These are phyloP conservation scores for Candolleomyces eurysporus DNA, from an alignment of 768 basidiomycete genomes.

Conservation along the genomic window DNA sequence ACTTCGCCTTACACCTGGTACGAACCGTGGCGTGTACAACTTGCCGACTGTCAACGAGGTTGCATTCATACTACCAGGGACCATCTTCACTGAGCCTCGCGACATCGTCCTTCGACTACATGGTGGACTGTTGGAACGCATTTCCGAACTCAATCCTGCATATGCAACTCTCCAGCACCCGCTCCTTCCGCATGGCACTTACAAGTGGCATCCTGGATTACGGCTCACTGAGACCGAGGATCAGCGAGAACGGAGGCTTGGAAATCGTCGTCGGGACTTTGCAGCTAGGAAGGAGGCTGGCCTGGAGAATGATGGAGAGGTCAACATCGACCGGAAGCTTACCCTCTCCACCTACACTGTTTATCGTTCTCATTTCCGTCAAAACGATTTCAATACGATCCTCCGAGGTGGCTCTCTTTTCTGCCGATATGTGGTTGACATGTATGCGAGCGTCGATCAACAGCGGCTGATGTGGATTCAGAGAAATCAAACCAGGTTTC, in stretches of 20 bases:
- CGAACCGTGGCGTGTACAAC: constrained; percentile 30
- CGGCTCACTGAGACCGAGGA: constrained; percentile 23
- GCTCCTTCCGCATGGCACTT: constrained; percentile 29
- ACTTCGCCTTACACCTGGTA: constrained; percentile 11
- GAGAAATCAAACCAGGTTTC: too few species aligned
- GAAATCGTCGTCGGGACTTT: not conserved
- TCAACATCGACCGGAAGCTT: constrained; percentile 13
- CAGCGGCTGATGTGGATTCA: too few species aligned
- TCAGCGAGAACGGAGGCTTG: constrained; percentile 23
- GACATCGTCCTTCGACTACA: constrained; percentile 34
- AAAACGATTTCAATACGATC: constrained; percentile 10
- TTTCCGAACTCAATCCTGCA: constrained; percentile 30
- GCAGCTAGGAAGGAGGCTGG: constrained; percentile 4
- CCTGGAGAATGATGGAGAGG: not conserved
- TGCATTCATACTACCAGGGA: too few species aligned
- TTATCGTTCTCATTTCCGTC: too few species aligned
- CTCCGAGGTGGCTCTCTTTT: constrained; percentile 38
- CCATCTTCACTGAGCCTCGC: constrained; percentile 9
- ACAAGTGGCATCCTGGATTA: constrained; percentile 43
- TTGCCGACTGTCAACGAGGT: too few species aligned
- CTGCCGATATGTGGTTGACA: constrained; percentile 44
- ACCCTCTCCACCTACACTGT: constrained; percentile 26
- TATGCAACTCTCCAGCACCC: constrained; percentile 43
- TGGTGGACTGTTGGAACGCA: constrained; percentile 20
- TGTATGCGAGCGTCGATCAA: constrained; percentile 42